phyloP scores from a whole-genome alignment of 1,284 basidiomycete genomes.

The Ustilago tritici region DNA sequence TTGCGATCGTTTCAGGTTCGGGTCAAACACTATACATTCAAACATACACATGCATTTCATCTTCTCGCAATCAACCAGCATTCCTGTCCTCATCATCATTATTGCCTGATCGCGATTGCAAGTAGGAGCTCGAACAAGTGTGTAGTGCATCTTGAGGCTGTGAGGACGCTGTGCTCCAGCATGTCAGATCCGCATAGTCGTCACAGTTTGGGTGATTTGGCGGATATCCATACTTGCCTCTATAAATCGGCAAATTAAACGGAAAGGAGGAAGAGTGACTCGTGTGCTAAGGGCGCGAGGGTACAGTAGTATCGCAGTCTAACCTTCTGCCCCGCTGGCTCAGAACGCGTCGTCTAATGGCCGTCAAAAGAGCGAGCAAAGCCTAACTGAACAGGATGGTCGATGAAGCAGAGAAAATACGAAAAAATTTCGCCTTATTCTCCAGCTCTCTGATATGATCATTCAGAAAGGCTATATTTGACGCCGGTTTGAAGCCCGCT shows the following conservation, averaged over 20 bases:
- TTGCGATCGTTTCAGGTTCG: not conserved
- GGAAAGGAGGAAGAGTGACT: too few species aligned
- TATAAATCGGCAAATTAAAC: too few species aligned
- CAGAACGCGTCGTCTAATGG: too few species aligned
- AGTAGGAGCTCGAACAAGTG: not conserved
- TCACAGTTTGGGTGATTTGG: too few species aligned
- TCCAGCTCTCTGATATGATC: not conserved
- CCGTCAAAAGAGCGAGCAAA: not conserved
- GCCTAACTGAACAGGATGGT: not conserved
- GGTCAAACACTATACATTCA: not conserved
- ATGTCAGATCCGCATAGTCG: too few species aligned
- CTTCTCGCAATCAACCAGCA: not conserved
- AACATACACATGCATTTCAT: not conserved
- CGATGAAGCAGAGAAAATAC: not conserved
- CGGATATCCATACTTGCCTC: too few species aligned
- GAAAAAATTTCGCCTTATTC: constrained; percentile 8
- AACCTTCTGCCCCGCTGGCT: too few species aligned
- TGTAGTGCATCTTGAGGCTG: too few species aligned
- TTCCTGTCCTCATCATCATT: too few species aligned
- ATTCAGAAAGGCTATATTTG: constrained; percentile 8
- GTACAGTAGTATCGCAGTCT: too few species aligned
- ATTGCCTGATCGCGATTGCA: not conserved
- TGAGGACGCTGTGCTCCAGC: too few species aligned
- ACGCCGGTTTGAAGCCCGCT: constrained; percentile 21
- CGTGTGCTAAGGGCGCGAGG: too few species aligned